Base-by-base conservation (phyloP, 768 basidiomycete genomes). In the Phanerochaete carnosa region DNA sequence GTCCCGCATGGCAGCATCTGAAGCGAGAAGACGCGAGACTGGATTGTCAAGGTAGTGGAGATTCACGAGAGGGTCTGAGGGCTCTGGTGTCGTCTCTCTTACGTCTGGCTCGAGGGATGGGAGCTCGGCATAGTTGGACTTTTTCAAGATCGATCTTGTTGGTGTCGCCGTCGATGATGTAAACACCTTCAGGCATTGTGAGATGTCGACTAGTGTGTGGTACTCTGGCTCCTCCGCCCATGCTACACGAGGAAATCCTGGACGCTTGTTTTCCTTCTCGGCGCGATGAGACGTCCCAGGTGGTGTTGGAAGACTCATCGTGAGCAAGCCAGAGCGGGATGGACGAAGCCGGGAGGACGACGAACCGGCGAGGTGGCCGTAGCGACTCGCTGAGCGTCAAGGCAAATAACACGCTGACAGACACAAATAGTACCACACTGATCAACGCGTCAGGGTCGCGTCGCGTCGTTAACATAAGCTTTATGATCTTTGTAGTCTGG, bases 71-170 rank as follows among this genome's bases (percentile, higher is more conserved):
- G 90, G 88, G 66, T 86, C 83, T 1, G 74, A 73, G 2, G 92
- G 92, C 66, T 91, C 91, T n/a, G 92, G 92, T 0, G 92, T 93
- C 15, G 78, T 72, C 59, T 90, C 85, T 58, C 90, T 82, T 55
- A 74, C 71, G 26, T 72, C 74, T 52, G 79, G 76, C n/a, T 83
- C 76, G 2, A 78, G 61, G 2, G 70, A 68, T 0, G 79, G 70
- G 23, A 80, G 73, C 23, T 71, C 60, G 9, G 66, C 62, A 26
- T 76, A 67, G 53, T 71, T 64, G 8, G 68, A 59, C 65, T 79
- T 83, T 73, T 92, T 93, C 35, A 93, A 79, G 59, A 92, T 92
- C 7, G 91, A 89, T 63, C 81, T 88, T 23, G 73, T 58, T 0
- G 89, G 89, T 15, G 66, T 76, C 16, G 74, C 70, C 52, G 75